Percentiles rank a stretch among this genome's conserved stretches.
phyloP scores from a whole-genome alignment of 305 asterid genomes.

The Fraxinus ornus region DNA sequence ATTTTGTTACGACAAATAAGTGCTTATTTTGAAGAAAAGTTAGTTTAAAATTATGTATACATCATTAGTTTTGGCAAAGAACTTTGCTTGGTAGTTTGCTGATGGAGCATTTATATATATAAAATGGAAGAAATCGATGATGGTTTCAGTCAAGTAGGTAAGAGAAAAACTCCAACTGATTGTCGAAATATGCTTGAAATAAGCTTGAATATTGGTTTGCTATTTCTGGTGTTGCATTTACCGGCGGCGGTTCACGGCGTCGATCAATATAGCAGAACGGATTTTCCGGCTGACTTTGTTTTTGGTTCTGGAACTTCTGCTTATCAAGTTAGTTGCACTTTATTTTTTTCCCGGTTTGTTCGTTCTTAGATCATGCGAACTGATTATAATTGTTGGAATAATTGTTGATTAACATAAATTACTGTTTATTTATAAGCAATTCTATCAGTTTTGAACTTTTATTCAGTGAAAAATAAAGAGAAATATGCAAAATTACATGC shows the following conservation, averaged over 20 bases:
- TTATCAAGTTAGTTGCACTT: constrained; percentile 32
- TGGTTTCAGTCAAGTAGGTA: neutral
- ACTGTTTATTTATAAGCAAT: neutral
- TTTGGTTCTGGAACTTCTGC: constrained; percentile 52
- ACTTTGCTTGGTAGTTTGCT: neutral
- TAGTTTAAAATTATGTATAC: neutral
- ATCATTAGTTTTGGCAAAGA: neutral
- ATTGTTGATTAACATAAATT: neutral
- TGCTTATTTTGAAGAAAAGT: no score
- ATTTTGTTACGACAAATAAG: no score
- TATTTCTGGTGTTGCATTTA: constrained; percentile 12
- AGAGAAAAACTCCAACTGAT: neutral
- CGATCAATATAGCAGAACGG: constrained; percentile 28
- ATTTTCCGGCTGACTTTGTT: constrained; percentile 46
- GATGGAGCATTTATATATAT: neutral
- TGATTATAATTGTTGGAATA: neutral
- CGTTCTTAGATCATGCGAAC: neutral
- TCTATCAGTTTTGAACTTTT: neutral
- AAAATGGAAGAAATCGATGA: neutral
- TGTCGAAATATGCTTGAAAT: neutral
- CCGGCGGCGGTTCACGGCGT: constrained; percentile 12
- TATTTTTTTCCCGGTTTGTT: neutral
- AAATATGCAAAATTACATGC: neutral
- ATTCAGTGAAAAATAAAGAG: neutral
- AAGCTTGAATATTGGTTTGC: neutral